Evolutionary conservation across 2,329 filamentous ascomycete species (phyloP).

Genomic region (Cladosporium sphaerospermum): DNA sequence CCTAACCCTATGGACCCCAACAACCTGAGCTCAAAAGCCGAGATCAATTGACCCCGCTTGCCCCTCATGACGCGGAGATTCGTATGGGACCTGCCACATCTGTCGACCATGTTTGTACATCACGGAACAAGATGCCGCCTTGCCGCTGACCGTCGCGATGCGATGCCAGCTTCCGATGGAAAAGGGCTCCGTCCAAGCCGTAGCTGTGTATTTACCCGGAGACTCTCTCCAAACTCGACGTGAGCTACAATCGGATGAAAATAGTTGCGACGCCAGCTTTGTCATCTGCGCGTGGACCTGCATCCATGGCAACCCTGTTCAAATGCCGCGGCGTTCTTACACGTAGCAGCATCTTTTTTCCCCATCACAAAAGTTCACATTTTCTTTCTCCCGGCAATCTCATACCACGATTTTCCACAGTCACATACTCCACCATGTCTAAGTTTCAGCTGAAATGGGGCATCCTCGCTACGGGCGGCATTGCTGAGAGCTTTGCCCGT

Average conservation of each 20-base stretch:
- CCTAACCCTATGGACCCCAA: background rate
- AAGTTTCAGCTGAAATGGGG: slow-evolving; percentile 34
- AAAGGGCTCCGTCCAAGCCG: no score
- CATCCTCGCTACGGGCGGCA: slow-evolving; percentile 45
- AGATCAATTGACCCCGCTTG: background rate
- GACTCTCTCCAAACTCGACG: no score
- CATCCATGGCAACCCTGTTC: slow-evolving; percentile 1
- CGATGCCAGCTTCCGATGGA: no score
- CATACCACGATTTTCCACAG: background rate
- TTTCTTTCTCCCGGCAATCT: background rate
- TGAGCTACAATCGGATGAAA: no score
- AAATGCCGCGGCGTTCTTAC: slow-evolving; percentile 4
- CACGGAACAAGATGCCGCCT: background rate
- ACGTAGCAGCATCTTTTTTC: background rate
- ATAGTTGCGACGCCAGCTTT: no score
- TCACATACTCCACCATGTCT: slow-evolving; percentile 20
- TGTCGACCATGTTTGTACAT: background rate
- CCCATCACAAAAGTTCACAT: background rate
- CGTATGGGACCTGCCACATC: background rate
- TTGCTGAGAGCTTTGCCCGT: slow-evolving; percentile 55
- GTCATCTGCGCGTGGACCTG: slow-evolving; percentile 6
- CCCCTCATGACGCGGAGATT: background rate
- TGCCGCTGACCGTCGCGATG: background rate
- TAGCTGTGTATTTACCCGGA: no score
- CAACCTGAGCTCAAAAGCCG: background rate